Conservation (phyloP, 306 rosid genomes). For the Malus sylvestris region DNA sequence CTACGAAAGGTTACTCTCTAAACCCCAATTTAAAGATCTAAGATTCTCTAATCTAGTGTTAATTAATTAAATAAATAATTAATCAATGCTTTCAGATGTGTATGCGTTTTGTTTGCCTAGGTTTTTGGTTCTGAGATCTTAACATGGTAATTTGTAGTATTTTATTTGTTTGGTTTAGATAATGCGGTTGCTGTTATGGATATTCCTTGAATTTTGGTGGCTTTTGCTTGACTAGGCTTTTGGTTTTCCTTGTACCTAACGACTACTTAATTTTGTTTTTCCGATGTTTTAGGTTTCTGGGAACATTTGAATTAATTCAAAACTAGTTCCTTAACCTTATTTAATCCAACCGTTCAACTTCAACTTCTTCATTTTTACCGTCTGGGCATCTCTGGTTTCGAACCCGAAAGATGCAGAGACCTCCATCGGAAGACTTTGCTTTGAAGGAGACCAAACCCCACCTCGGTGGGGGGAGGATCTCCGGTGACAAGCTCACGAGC, state of each 20-base stretch:
- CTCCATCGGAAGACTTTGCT: slow-evolving; percentile 79
- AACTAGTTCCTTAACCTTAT: slow-evolving; percentile 7
- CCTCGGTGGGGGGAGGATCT: slow-evolving; percentile 88
- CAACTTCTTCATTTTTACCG: slow-evolving; percentile 17
- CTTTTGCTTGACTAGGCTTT: neutral
- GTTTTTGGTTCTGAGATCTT: slow-evolving; percentile 22
- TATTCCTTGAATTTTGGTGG: slow-evolving; percentile 41
- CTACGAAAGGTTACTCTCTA: slow-evolving; percentile 8
- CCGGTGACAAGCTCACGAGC: slow-evolving; percentile 85
- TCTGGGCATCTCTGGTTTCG: slow-evolving; percentile 20
- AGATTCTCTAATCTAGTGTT: neutral
- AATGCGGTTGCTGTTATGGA: slow-evolving; percentile 11
- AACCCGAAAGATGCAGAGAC: slow-evolving; percentile 73
- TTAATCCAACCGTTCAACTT: neutral
- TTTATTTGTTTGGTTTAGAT: neutral
- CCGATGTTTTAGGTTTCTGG: slow-evolving; percentile 47
- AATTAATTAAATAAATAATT: neutral
- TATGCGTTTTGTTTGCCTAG: neutral
- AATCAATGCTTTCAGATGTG: neutral
- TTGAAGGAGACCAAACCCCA: slow-evolving; percentile 96
- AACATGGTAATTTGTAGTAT: neutral
- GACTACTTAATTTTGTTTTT: slow-evolving; percentile 48
- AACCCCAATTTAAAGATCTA: slow-evolving; percentile 31
- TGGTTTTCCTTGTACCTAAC: slow-evolving; percentile 35
- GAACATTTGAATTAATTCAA: slow-evolving; percentile 37